phyloP scores from a whole-genome alignment of 352 stramenopile species.

The Discostella stelligera region DNA sequence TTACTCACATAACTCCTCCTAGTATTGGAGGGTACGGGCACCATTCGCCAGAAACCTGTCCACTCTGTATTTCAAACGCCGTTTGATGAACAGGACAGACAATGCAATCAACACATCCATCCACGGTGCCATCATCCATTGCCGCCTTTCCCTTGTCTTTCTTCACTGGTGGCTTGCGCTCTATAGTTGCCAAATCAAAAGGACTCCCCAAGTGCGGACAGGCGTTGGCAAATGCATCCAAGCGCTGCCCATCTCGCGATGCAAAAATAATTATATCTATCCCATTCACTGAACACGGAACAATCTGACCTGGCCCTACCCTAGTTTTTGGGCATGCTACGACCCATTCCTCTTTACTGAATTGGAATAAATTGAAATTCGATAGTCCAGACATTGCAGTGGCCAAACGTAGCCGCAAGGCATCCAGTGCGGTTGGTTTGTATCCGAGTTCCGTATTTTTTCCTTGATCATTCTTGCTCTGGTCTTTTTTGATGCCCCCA shows the following conservation, averaged over 20 bases:
- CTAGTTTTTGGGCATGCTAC: conserved; percentile 70
- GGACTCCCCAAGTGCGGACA: conserved; percentile 81
- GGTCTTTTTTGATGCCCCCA: background rate
- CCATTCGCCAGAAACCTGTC: conserved; percentile 74
- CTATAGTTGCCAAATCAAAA: conserved; percentile 75
- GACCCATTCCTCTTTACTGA: conserved; percentile 70
- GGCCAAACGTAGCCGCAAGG: conserved; percentile 32
- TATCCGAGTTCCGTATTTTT: conserved; percentile 18
- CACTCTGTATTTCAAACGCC: conserved; percentile 74
- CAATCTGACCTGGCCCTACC: conserved; percentile 68
- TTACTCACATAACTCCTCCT: conserved; percentile 60
- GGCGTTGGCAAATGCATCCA: conserved; percentile 78
- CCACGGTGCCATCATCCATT: conserved; percentile 34
- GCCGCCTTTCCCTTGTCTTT: conserved; percentile 22
- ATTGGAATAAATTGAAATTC: conserved; percentile 41
- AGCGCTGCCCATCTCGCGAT: conserved; percentile 58
- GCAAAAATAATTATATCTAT: conserved; percentile 76
- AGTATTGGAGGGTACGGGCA: conserved; percentile 80
- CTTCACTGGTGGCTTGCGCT: conserved; percentile 40
- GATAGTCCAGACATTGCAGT: conserved; percentile 53
- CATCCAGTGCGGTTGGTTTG: conserved; percentile 35
- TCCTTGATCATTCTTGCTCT: conserved; percentile 10
- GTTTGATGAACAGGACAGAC: conserved; percentile 78
- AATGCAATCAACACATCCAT: conserved; percentile 79
- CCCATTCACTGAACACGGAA: conserved; percentile 65